These are phyloP conservation scores for Tolypocladium endophyticum DNA, from an alignment of 2,329 filamentous ascomycete species.

Conservation along the genomic window DNA sequence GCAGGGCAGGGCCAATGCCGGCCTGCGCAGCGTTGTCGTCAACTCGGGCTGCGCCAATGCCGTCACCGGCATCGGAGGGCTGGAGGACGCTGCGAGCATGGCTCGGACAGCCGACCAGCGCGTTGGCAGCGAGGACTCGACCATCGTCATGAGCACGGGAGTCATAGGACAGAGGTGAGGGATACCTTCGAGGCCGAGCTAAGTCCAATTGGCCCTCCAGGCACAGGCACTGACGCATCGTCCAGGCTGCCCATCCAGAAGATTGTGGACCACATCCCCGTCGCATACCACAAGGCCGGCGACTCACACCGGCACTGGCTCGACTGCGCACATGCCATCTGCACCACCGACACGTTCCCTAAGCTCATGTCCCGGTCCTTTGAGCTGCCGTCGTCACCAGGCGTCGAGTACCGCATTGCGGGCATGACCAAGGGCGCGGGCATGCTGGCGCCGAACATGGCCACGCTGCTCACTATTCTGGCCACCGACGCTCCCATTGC, in stretches of 20 bases:
- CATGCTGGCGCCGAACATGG: constrained; percentile 99
- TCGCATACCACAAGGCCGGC: constrained; percentile 61
- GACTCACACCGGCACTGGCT: constrained; percentile 80
- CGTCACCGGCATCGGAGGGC: constrained; percentile 81
- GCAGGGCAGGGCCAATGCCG: constrained; percentile 52
- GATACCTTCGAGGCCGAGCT: not conserved
- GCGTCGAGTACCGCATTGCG: constrained; percentile 69
- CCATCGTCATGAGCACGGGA: constrained; percentile 97
- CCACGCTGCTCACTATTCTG: constrained; percentile 82
- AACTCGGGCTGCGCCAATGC: constrained; percentile 97
- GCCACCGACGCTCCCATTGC: constrained; percentile 83
- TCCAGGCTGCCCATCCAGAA: constrained; percentile 75
- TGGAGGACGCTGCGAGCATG: constrained; percentile 84
- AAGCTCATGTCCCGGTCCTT: constrained; percentile 85
- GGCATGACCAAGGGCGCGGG: constrained; percentile 97
- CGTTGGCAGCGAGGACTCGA: constrained; percentile 40
- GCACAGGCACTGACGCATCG: constrained; percentile 5
- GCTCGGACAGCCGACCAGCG: constrained; percentile 62
- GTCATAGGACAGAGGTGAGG: constrained; percentile 84
- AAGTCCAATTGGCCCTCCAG: not conserved
- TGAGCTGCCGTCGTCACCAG: constrained; percentile 68
- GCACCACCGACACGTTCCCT: constrained; percentile 96
- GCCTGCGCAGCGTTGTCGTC: constrained; percentile 73
- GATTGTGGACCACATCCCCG: constrained; percentile 73
- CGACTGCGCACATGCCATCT: constrained; percentile 77